Conservation (phyloP, 2,329 filamentous ascomycete genomes). For the Penicillium sp. region DNA sequence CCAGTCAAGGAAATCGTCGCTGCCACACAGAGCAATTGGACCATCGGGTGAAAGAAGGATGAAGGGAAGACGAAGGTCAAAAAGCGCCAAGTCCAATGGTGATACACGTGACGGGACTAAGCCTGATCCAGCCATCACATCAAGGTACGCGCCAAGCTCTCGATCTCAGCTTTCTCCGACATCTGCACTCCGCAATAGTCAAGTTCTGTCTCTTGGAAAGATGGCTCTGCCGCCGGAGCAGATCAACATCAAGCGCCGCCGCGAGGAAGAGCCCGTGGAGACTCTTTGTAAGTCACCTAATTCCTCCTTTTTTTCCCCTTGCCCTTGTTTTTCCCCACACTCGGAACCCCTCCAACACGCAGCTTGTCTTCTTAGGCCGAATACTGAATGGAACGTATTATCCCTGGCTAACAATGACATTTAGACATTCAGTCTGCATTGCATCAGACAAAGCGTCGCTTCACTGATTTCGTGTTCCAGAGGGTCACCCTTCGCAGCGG, state of each 20-base stretch:
- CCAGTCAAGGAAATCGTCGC: too few species aligned
- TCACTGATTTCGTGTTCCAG: slow-evolving; percentile 49
- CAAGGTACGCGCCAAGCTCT: not conserved
- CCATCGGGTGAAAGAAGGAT: too few species aligned
- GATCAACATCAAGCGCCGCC: slow-evolving; percentile 56
- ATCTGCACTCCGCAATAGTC: not conserved
- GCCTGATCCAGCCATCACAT: not conserved
- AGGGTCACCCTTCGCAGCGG: slow-evolving; percentile 33
- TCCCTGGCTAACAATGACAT: slow-evolving; percentile 1
- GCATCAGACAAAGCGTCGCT: slow-evolving; percentile 48
- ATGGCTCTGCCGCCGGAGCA: slow-evolving; percentile 51
- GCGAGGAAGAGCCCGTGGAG: slow-evolving; percentile 57
- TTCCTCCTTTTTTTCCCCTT: slow-evolving; percentile 12
- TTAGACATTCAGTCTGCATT: slow-evolving; percentile 47
- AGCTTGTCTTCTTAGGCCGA: not conserved
- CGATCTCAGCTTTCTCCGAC: not conserved
- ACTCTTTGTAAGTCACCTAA: slow-evolving; percentile 45
- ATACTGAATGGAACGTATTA: not conserved
- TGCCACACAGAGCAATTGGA: too few species aligned
- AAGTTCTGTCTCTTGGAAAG: not conserved
- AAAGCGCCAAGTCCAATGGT: too few species aligned
- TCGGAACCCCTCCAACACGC: slow-evolving; percentile 20
- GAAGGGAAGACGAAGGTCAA: too few species aligned
- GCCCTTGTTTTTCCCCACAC: slow-evolving; percentile 13
- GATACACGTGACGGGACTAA: not conserved